These are phyloP conservation scores for Kluyveromyces wickerhamii DNA, from an alignment of 805 yeast genomes.

Conservation along the genomic window DNA sequence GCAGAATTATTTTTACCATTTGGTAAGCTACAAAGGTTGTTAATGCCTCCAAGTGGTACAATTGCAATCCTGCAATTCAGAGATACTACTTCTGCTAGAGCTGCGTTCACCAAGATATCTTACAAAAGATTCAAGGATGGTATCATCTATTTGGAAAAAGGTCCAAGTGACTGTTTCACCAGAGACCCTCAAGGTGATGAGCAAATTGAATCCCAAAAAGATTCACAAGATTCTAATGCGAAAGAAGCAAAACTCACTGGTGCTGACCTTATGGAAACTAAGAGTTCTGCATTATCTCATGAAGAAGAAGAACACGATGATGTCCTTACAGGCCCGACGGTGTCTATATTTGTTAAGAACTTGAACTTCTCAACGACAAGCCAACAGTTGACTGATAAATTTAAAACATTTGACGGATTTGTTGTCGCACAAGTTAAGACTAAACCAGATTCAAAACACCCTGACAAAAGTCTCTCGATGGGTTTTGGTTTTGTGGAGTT, in stretches of 20 bases:
- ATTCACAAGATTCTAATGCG: conserved; percentile 23
- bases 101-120: conserved; percentile 82
- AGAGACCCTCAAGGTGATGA: conserved; percentile 43
- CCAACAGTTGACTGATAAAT: conserved; percentile 46
- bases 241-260: conserved; percentile 28
- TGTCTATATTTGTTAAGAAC: conserved; percentile 86
- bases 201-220: conserved; percentile 19
- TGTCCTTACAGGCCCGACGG: conserved; percentile 59
- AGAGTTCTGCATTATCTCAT: conserved; percentile 38
- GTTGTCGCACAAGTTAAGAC: conserved; percentile 74
- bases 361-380: conserved; percentile 76
- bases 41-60: conserved; percentile 96
- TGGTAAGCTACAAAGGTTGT: conserved; percentile 70
- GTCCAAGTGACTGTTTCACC: conserved; percentile 75
- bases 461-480: conserved; percentile 73
- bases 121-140: conserved; percentile 83
- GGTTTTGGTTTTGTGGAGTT: conserved; percentile 97
- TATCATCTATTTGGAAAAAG: conserved; percentile 85
- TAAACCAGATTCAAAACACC: conserved; percentile 76
- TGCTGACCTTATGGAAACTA: conserved; percentile 33
- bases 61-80: conserved; percentile 89
- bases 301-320: conserved; percentile 36
- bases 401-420: conserved; percentile 71
- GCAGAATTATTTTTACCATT: conserved; percentile 72
- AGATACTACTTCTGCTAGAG: conserved; percentile 74